These are phyloP conservation scores for Lecanicillium sp. DNA, from an alignment of 2,329 filamentous ascomycete genomes.

Conservation along the genomic window DNA sequence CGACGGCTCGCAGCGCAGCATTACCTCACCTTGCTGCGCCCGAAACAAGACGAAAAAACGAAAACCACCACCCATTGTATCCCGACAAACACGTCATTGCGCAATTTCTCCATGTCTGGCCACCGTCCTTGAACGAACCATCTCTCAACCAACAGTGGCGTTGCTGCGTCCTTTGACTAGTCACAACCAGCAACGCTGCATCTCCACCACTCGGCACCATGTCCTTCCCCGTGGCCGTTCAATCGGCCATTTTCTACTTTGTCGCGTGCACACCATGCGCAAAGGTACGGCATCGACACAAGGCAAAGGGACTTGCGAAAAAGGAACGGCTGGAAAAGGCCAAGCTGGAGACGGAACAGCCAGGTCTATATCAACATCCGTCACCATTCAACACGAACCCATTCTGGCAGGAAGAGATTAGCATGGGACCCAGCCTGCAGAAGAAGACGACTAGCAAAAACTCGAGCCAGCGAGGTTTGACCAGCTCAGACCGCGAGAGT, in stretches of 20 bases:
- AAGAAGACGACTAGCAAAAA: conserved; percentile 52
- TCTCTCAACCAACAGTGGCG: not conserved
- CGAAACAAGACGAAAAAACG: too few relatives aligned
- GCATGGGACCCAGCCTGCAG: conserved; percentile 66
- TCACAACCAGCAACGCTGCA: conserved; percentile 3
- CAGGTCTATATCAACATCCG: conserved; percentile 68
- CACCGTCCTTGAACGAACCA: too few relatives aligned
- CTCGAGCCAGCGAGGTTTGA: conserved; percentile 51
- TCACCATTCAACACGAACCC: conserved; percentile 79
- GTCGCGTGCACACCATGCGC: conserved; percentile 72
- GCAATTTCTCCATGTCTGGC: too few relatives aligned
- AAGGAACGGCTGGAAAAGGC: conserved; percentile 58
- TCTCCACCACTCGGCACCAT: conserved; percentile 17
- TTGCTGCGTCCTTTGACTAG: not conserved
- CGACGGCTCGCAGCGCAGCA: too few relatives aligned
- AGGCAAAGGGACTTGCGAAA: conserved; percentile 62
- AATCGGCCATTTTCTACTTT: conserved; percentile 72
- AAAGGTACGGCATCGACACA: conserved; percentile 59
- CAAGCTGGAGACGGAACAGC: conserved; percentile 58
- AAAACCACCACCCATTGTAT: too few relatives aligned
- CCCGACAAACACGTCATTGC: too few relatives aligned
- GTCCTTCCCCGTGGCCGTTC: conserved; percentile 51
- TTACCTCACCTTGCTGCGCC: too few relatives aligned
- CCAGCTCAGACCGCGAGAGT: conserved; percentile 47
- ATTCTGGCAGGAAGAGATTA: conserved; percentile 83